Conservation (phyloP, 176 grass and related monocot genomes). For the Tuctoria greenei region DNA sequence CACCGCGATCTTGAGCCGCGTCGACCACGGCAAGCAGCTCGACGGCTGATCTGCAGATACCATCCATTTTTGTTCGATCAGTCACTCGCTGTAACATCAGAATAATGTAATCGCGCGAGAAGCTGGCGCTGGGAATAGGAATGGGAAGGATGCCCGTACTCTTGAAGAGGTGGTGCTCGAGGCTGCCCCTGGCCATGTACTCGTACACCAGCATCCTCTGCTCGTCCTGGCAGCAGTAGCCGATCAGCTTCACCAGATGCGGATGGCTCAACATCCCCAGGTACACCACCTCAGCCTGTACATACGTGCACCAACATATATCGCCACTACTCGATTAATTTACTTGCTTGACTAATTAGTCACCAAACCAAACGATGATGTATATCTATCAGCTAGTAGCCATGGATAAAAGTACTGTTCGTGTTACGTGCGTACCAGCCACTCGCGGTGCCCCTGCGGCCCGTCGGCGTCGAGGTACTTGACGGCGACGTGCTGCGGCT, state of each 20-base stretch:
- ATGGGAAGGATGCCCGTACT: conserved; percentile 56
- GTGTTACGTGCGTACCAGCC: conserved; percentile 52
- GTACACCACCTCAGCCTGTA: conserved; percentile 73
- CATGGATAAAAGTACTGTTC: too few relatives aligned
- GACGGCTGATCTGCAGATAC: conserved; percentile 47
- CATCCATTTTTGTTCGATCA: too few relatives aligned
- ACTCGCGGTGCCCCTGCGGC: conserved; percentile 72
- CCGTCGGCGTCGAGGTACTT: conserved; percentile 84
- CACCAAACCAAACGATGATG: background rate
- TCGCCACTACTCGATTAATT: background rate
- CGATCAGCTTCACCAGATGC: conserved; percentile 80
- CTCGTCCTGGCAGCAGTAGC: conserved; percentile 76
- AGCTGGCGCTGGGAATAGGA: too few relatives aligned
- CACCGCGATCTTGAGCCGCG: conserved; percentile 84
- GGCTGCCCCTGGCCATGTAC: conserved; percentile 69
- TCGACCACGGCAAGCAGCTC: conserved; percentile 66
- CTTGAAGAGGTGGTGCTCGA: conserved; percentile 87
- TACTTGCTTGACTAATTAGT: background rate
- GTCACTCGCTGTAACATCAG: background rate
- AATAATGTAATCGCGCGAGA: background rate
- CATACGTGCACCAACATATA: background rate
- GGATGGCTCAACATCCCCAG: conserved; percentile 78
- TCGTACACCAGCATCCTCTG: conserved; percentile 94
- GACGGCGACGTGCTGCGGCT: conserved; percentile 71
- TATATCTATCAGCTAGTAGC: background rate